phyloP scores from a whole-genome alignment of 2,329 filamentous ascomycete species.

The Emergomyces orientalis region DNA sequence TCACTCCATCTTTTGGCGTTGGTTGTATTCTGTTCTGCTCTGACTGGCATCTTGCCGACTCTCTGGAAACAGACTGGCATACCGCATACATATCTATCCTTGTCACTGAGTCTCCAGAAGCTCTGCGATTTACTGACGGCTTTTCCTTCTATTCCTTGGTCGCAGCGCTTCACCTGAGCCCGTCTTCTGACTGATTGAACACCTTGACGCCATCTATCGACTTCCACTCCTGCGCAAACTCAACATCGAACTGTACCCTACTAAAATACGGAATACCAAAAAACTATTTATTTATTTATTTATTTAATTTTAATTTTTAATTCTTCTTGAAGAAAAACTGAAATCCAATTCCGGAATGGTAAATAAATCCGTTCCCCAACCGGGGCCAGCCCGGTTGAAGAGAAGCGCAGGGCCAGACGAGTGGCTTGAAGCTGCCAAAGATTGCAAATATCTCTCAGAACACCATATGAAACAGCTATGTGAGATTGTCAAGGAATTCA shows the following conservation, averaged over 20 bases:
- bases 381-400: constrained; percentile 76
- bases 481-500: constrained; percentile 95
- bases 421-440: constrained; percentile 93
- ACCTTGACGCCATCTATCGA: no score
- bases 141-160: not conserved
- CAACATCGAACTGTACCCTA: not conserved
- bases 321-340: not conserved
- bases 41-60: not conserved
- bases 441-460: constrained; percentile 94
- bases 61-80: not conserved
- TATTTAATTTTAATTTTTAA: no score
- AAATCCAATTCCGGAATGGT: constrained; percentile 24
- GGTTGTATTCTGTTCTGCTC: no score
- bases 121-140: not conserved
- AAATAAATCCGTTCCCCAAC: constrained; percentile 63
- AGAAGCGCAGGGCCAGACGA: constrained; percentile 82
- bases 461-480: constrained; percentile 97
- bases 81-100: not conserved
- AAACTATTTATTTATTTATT: not conserved
- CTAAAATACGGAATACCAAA: not conserved
- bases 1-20: not conserved
- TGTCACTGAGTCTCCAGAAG: not conserved
- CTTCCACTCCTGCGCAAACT: not conserved
- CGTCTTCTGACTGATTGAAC: not conserved
- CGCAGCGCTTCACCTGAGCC: not conserved